These are phyloP conservation scores for Nitzschia inconspicua DNA, from an alignment of 108 stramenopile genomes.

Conservation along the genomic window DNA sequence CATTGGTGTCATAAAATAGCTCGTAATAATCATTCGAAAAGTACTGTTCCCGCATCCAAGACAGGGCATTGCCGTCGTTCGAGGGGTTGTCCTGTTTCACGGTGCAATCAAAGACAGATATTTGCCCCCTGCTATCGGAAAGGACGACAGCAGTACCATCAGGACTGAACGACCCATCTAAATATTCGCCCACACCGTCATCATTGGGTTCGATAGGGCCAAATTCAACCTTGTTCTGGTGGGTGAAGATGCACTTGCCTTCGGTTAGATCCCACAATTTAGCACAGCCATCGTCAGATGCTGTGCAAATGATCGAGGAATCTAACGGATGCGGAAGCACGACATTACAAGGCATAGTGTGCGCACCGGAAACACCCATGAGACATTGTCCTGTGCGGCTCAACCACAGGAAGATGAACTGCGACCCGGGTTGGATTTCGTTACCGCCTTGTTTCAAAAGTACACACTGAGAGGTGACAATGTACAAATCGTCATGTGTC, in stretches of 20 bases:
- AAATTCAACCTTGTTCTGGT: slow-evolving; percentile 51
- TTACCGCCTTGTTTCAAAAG: slow-evolving; percentile 49
- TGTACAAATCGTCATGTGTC: slow-evolving; percentile 70
- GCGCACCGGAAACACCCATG: slow-evolving; percentile 61
- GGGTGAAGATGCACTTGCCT: slow-evolving; percentile 61
- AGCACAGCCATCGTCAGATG: slow-evolving; percentile 61
- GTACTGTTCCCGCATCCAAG: slow-evolving; percentile 84
- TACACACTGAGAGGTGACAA: slow-evolving; percentile 75
- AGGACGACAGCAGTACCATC: slow-evolving; percentile 64
- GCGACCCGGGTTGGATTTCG: slow-evolving; percentile 67
- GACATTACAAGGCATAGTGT: slow-evolving; percentile 64
- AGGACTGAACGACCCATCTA: slow-evolving; percentile 73
- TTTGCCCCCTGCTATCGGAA: slow-evolving; percentile 71
- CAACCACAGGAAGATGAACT: slow-evolving; percentile 79
- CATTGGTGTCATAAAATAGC: slow-evolving; percentile 67
- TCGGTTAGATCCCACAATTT: slow-evolving; percentile 73
- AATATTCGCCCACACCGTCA: slow-evolving; percentile 59
- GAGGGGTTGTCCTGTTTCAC: slow-evolving; percentile 14
- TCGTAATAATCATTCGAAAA: slow-evolving; percentile 90
- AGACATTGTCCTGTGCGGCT: slow-evolving; percentile 72
- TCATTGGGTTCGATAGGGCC: slow-evolving; percentile 40
- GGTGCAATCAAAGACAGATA: slow-evolving; percentile 60
- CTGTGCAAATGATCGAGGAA: slow-evolving; percentile 60
- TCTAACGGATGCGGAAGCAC: slow-evolving; percentile 73
- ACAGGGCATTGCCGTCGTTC: background rate